A percentile compares a stretch with the other conserved stretches of the same genome.
Evolutionary conservation across 2,329 filamentous ascomycete genomes (phyloP).

Genomic region (Pseudogymnoascus sp.): DNA sequence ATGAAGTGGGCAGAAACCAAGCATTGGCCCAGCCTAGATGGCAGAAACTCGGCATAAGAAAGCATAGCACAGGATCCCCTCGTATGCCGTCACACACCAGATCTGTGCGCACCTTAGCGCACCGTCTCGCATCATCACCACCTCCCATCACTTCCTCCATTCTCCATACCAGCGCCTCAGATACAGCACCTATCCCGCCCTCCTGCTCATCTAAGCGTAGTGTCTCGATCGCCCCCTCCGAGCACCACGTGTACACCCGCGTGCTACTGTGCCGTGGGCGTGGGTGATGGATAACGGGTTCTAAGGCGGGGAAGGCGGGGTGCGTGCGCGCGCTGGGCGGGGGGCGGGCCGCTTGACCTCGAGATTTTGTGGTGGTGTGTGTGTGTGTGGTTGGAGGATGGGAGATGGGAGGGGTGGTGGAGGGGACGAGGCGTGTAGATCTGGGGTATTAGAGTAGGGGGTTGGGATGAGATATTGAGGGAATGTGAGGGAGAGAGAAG

Average conservation of each 20-base stretch:
- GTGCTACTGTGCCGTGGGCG: background rate
- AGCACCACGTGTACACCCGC: background rate
- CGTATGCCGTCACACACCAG: background rate
- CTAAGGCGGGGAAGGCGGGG: background rate
- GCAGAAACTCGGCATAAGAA: no score
- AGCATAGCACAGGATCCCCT: no score
- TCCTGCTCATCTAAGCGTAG: background rate
- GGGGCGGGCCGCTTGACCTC: background rate
- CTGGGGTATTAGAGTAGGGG: background rate
- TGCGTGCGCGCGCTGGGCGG: background rate
- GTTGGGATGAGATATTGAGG: background rate
- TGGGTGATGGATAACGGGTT: background rate
- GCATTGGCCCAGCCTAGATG: no score
- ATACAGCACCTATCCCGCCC: no score
- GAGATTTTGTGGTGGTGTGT: no score
- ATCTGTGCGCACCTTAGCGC: background rate
- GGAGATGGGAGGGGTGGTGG: background rate
- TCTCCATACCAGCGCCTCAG: no score
- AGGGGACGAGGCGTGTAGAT: background rate
- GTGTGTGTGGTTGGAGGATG: background rate
- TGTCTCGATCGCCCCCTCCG: background rate
- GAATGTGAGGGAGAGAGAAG: background rate
- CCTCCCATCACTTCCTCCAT: no score
- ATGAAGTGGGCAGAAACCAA: no score
- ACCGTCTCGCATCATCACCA: no score